A percentile compares a stretch with the other conserved stretches of the same genome.
phyloP scores from a whole-genome alignment of 148 eudicot species.

The Persicaria tinctoria region DNA sequence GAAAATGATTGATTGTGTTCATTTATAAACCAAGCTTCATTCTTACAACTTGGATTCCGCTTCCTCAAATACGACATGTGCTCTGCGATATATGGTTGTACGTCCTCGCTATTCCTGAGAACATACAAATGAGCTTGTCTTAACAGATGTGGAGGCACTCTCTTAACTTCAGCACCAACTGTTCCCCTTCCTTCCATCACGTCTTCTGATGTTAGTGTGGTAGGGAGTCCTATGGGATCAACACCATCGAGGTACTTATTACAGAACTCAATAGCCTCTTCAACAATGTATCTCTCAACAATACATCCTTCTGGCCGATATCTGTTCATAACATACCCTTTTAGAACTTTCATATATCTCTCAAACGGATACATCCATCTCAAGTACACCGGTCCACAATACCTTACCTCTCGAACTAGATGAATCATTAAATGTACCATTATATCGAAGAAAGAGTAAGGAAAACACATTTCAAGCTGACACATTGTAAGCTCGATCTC shows the following conservation, averaged over 20 bases:
- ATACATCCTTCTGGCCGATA: constrained; percentile 14
- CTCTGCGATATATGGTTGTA: neutral
- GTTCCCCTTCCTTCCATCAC: neutral
- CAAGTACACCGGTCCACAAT: constrained; percentile 11
- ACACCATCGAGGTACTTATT: neutral
- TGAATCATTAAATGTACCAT: neutral
- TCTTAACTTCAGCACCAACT: neutral
- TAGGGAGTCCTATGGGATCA: neutral
- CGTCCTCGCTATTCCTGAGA: neutral
- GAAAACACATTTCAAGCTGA: constrained; percentile 19
- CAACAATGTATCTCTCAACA: constrained; percentile 8
- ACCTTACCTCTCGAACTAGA: constrained; percentile 7
- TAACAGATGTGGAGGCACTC: neutral
- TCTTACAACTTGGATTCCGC: neutral
- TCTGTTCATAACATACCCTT: constrained; percentile 11
- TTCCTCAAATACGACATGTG: no score
- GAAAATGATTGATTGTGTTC: neutral
- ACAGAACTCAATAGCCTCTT: constrained; percentile 14
- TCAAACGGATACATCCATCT: constrained; percentile 18
- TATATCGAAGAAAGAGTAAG: neutral
- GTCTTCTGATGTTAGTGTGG: neutral
- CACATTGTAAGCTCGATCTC: constrained; percentile 13
- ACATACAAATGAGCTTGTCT: neutral
- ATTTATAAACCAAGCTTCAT: neutral
- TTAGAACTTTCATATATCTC: constrained; percentile 8